Evolutionary conservation across 2,329 filamentous ascomycete genomes (phyloP), one percentile per base, ranked within the genome.

Genomic region (Sporothrix dimorphospora): DNA sequence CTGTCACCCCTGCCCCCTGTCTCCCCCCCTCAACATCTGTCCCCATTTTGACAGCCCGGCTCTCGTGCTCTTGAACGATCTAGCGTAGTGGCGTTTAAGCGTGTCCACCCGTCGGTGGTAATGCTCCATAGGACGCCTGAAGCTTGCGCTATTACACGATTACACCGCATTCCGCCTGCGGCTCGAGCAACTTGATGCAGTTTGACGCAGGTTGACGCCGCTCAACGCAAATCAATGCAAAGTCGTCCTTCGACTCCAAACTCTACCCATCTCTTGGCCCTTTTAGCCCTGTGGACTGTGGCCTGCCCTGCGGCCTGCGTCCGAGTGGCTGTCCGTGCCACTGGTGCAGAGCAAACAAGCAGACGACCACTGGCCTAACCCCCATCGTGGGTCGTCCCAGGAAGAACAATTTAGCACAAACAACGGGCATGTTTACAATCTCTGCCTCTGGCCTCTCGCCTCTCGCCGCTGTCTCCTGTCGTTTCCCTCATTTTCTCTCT

Each of bases 101-200:
- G 49, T 69, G 34, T 9, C 66, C 66, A 57, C 66, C 66, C 69
- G 47, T 69, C 61, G 63, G 63, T n/a, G 24, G 38, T 5, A 66
- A 34, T n/a, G 63, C 42, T 49, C 61, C 63, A 65, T 42, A 61
- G 12, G 40, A 19, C 63, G 19, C 34, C 21, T 7, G 63, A 34
- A 42, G 42, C n/a, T 11, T 63, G 40, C 42, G 63, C 40, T n/a
- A 66, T 16, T 27, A 42, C n/a, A 42, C 30, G 34, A 57, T 34
- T 34, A 57, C 53, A 57, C 24, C 53, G 53, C 53, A 57, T 57
- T 57, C 53, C 27, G 53, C 53, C 30, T 30, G 12, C 30, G 11
- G 53, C 27, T 57, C 19, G 45, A 16, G 45, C 45, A 47, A 5
- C 6, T 47, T 14, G 45, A 47, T 47, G 45, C 45, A 47, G 14